Evolutionary conservation across 495 filamentous ascomycete species (phyloP).

Genomic region (Aspergillus sclerotioniger): DNA sequence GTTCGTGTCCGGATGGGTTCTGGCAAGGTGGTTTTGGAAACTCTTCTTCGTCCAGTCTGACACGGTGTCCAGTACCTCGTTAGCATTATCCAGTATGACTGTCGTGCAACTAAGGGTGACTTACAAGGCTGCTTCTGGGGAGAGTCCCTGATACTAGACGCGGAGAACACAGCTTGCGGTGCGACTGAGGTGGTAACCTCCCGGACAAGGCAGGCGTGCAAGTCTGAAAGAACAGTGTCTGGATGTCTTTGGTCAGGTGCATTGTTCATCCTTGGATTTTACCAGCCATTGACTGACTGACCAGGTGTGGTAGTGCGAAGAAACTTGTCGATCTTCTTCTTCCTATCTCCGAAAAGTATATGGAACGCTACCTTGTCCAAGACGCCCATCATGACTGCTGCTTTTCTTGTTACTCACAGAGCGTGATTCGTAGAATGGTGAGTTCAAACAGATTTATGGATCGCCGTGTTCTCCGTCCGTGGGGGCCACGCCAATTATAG

Average conservation of each 20-base stretch:
- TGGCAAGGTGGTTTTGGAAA: background rate
- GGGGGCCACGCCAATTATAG: background rate
- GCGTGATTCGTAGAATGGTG: background rate
- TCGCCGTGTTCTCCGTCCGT: background rate
- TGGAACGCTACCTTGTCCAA: background rate
- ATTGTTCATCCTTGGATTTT: background rate
- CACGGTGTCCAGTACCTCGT: background rate
- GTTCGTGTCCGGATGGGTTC: background rate
- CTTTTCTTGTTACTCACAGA: background rate
- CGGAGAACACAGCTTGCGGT: background rate
- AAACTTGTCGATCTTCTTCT: conserved; percentile 1
- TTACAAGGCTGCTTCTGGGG: conserved; percentile 5
- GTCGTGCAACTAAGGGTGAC: background rate
- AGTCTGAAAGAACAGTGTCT: background rate
- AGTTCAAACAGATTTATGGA: background rate
- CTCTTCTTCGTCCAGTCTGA: conserved; percentile 2
- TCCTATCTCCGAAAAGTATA: background rate
- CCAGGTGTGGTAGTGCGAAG: conserved; percentile 5
- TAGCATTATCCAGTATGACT: background rate
- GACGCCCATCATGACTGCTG: background rate
- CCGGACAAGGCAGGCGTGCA: background rate
- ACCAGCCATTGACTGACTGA: background rate
- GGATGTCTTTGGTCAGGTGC: background rate
- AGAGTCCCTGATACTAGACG: conserved; percentile 2
- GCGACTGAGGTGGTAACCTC: background rate